Evolutionary conservation across 2,329 filamentous ascomycete species (phyloP), one percentile per base, ranked within the genome.

Genomic region (Ophiostoma perfectum): DNA sequence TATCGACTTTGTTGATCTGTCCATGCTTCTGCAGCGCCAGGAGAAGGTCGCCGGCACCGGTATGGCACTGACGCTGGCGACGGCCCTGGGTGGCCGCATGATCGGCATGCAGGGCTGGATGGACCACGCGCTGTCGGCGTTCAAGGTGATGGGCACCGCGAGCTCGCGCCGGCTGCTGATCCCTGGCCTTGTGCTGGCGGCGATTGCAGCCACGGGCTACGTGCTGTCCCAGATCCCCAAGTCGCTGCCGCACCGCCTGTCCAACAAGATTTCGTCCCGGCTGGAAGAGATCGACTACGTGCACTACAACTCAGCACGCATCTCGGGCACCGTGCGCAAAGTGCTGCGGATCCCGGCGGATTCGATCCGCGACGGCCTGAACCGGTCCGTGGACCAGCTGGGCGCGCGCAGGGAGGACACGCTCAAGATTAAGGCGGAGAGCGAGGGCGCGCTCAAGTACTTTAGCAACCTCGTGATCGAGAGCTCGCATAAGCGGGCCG

Each of bases 1-100:
- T 0, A 90, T 85, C 85, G 95, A 99, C 80, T 98, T 99, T 82
- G 91, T 99, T 74, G 95, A 99, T 78, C 83, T 93, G 77, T 84
- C 88, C 18, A 90, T 88, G 11, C 80, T 98, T 5, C 84, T 96
- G 81, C 92, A 97, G 75, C 86, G 88, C 67, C 94, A 98, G 77
- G 95, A 99, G 79, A 99, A 98, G 83, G 84, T 96, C 68, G 93
- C 94, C 5, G 92, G 94, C 52, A 96, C 93, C 3, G 91, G 95
- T 72, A 93, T 99, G 90, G 95, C 94, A 5, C 84, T 99, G 75
- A 99, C 95, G 1, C 86, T 97, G 47, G 91, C 91, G 9, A 93
- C 92, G 68, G 92, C 96, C 1, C 82, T 98, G 4, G 92, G 94
- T 68, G 87, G 90, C 65, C 86, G 92, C 64, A 83, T 95, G 75